phyloP scores from a whole-genome alignment of 2,329 filamentous ascomycete genomes.

The Fusarium nanum region DNA sequence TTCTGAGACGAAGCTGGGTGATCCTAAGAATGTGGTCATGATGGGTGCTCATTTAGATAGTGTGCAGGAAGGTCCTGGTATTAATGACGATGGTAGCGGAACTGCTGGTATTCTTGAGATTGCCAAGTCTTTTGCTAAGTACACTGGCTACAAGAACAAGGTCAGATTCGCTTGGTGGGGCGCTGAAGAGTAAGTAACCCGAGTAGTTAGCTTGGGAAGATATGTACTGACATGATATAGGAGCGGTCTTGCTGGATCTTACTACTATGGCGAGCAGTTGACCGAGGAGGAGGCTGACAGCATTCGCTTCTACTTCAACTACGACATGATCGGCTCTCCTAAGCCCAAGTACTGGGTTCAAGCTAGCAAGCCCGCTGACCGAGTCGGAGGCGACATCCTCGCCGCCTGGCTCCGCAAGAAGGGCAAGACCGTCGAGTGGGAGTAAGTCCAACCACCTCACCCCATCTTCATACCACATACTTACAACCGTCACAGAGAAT shows the following conservation, averaged over 20 bases:
- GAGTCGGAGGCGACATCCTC: conserved; percentile 51
- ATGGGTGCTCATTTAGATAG: conserved; percentile 57
- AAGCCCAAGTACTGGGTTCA: conserved; percentile 56
- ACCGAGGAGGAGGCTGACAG: conserved; percentile 58
- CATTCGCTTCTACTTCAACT: conserved; percentile 76
- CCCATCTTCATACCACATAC: background rate
- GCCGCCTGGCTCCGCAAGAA: conserved; percentile 52
- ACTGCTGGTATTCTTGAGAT: conserved; percentile 55
- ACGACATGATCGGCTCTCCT: conserved; percentile 73
- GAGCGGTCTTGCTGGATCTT: conserved; percentile 58
- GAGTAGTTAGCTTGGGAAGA: accelerated
- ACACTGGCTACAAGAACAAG: conserved; percentile 56
- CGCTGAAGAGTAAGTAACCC: conserved; percentile 53
- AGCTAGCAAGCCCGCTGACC: conserved; percentile 54
- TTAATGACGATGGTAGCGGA: conserved; percentile 58
- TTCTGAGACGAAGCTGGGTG: conserved; percentile 57
- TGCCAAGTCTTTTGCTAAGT: conserved; percentile 52
- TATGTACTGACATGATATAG: conserved; percentile 37
- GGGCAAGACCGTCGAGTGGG: conserved; percentile 50
- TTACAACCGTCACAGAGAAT: conserved; percentile 44
- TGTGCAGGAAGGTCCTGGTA: conserved; percentile 54
- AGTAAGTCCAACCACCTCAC: conserved; percentile 30
- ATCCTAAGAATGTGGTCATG: conserved; percentile 57
- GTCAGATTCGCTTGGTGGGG: conserved; percentile 59
- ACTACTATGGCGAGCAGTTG: conserved; percentile 54